Evolutionary conservation across 768 basidiomycete genomes (phyloP), one percentile per base, ranked within the genome.

Genomic region (Tricholomella constricta): DNA sequence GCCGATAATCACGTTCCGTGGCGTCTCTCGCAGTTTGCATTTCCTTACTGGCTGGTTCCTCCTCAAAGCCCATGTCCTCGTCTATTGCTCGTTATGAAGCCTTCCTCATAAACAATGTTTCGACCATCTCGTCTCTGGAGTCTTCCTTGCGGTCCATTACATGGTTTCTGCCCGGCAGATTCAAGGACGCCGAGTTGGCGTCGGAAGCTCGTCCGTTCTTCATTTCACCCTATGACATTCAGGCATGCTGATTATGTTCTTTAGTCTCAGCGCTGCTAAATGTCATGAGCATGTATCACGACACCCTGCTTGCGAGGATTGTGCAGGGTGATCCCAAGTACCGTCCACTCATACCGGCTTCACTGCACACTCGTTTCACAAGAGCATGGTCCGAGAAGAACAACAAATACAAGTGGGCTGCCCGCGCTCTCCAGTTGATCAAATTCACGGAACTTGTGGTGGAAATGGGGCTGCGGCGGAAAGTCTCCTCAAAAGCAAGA

Each of bases 151-250:
- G 93, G 58, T 94, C 93, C 34, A 72, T 98, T 52, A 94, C 94
- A 41, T 98, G 95, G 94, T 86, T 98, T 62, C 74, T 98, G 38
- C 96, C 96, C 38, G 95, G 95, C 55, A 82, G 94, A 58, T 98
- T 98, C 81, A 94, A 93, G 72, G 95, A 98, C 79, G 94, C 94
- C 41, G 95, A 98, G 69, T 76, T 98, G 45, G 94, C 91, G 54
- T 94, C 93, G 11, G 96, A 98, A 82, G 84, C 89, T 64, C 77
- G 95, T 96, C 60, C 80, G 94, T 90, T 56, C 42, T 54, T 55
- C 34, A 32, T 34, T 46, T 36, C 32, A 5, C 19, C 27, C 48
- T 43, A 50, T 45, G 27, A 31, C 41, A 48, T 56, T 29, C 45
- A 44, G 52, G 37, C 19, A 29, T 48, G n/a, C 34, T 51, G 51